Base-by-base conservation (phyloP, 108 stramenopile genomes). In the Cylindrotheca closterium region DNA sequence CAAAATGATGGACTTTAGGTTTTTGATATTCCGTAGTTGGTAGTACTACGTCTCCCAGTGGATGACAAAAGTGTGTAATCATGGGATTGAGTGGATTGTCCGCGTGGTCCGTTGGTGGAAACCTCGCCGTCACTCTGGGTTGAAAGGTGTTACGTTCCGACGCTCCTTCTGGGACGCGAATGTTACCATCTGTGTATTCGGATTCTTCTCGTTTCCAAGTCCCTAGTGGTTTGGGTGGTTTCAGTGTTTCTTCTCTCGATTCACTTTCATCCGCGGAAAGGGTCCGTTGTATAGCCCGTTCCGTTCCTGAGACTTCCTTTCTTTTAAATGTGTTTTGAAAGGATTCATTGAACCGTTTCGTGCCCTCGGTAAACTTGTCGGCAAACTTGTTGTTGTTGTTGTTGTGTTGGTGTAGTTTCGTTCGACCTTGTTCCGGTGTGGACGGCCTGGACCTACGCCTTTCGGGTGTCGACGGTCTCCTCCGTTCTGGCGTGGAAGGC, bases 1-100 rank as follows among this genome's bases (percentile, higher is more conserved):
- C 89, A 78, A 95, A 95, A 48, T 92, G 76, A 64, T 92, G 91
- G n/a, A 91, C 73, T 18, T 65, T 78, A 21, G 94, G 93, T 78
- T 91, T 75, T 55, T 75, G 70, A 63, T 85, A 94, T 47, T 80
- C 75, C 30, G 53, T 71, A 10, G 73, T 55, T 29, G 88, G 88
- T 33, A 74, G 57, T n/a, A 91, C 73, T 1, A 68, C 51, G 30
- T 94, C 88, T n/a, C 84, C 81, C 22, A 69, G 74, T 7, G 93
- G 87, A 74, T 76, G 74, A 65, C 93, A 94, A 74, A 94, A 94
- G 25, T 90, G 87, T 3, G 88, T 67, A 17, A 91, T 42, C 89
- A 88, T 88, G 4, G 87, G 87, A 79, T 91, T 94, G 46, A 94
- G 49, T 4, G 93, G 88, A 60, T 78, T 80, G 51, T 83, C 93